Evolutionary conservation across 305 asterid species (phyloP).

Genomic region (Solanum hybrid): DNA sequence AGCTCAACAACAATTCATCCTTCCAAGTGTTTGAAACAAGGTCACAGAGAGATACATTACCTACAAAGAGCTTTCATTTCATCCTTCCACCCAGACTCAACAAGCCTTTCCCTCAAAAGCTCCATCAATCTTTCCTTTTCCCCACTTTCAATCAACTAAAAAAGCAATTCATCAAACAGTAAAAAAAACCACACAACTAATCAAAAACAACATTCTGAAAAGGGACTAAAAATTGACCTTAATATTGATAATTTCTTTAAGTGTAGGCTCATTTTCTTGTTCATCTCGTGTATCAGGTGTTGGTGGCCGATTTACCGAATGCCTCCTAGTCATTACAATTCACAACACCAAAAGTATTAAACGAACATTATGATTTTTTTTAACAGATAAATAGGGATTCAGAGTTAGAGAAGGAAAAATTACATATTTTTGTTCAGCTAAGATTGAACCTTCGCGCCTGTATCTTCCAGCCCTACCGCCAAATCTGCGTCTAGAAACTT

Average conservation of each 20-base stretch:
- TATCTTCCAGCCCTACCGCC: neutral
- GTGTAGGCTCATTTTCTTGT: constrained; percentile 36
- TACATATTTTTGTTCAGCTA: neutral
- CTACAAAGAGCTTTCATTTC: constrained; percentile 65
- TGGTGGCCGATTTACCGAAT: constrained; percentile 53
- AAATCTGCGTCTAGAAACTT: neutral
- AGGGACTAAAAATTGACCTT: constrained; percentile 26
- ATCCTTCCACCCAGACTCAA: constrained; percentile 67
- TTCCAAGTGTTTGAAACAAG: neutral
- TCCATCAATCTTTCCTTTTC: constrained; percentile 58
- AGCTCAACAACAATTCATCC: neutral
- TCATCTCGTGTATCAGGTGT: constrained; percentile 50
- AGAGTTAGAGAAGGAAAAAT: neutral
- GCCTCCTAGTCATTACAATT: constrained; percentile 32
- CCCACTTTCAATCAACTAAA: constrained; percentile 44
- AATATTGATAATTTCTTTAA: constrained; percentile 37
- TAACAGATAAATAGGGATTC: neutral
- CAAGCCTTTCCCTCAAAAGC: constrained; percentile 51
- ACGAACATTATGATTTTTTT: neutral
- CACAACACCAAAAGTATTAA: neutral
- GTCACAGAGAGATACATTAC: constrained; percentile 9
- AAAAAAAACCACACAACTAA: neutral
- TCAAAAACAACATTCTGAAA: neutral
- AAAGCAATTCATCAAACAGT: neutral
- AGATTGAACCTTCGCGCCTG: neutral